Percentiles rank a stretch among this genome's conserved stretches.
These are phyloP conservation scores for Umbelopsis sp. DNA, from an alignment of 192 early-diverging fungal species.

Conservation along the genomic window DNA sequence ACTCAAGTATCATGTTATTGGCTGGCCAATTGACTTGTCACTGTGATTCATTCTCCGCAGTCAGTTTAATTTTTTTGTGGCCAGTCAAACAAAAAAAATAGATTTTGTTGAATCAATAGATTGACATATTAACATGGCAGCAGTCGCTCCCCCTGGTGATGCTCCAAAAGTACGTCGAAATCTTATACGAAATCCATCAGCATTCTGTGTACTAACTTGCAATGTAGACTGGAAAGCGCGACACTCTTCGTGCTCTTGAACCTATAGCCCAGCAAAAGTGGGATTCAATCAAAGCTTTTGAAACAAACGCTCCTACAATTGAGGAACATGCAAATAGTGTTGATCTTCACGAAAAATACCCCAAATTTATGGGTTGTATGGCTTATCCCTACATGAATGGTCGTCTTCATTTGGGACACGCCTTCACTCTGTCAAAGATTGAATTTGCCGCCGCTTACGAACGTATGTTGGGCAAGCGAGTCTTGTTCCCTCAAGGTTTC, in stretches of 20 bases:
- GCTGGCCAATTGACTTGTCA: not conserved
- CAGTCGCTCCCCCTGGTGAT: not conserved
- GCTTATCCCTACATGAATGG: conserved; percentile 98
- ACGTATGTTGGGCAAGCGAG: conserved; percentile 89
- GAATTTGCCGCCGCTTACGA: conserved; percentile 97
- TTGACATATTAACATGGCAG: conserved; percentile 5
- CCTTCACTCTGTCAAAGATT: conserved; percentile 94
- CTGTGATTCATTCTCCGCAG: conserved; percentile 15
- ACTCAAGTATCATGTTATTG: conserved; percentile 6
- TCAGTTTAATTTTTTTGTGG: conserved; percentile 11
- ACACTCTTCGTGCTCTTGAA: conserved; percentile 78
- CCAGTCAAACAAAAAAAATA: not conserved
- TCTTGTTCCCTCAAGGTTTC: conserved; percentile 95
- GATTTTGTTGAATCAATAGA: not conserved
- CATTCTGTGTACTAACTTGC: not conserved
- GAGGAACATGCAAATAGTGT: conserved; percentile 51
- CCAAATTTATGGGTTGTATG: conserved; percentile 95
- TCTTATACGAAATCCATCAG: not conserved
- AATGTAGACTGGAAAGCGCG: conserved; percentile 73
- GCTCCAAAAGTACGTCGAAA: conserved; percentile 10
- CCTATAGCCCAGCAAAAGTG: conserved; percentile 75
- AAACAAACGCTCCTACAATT: conserved; percentile 83
- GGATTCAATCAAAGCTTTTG: conserved; percentile 78
- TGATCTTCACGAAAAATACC: conserved; percentile 64
- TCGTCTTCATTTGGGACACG: conserved; percentile 92